Evolutionary conservation across 331 rosid genomes (phyloP).

Genomic region (Pyracantha coccinea): DNA sequence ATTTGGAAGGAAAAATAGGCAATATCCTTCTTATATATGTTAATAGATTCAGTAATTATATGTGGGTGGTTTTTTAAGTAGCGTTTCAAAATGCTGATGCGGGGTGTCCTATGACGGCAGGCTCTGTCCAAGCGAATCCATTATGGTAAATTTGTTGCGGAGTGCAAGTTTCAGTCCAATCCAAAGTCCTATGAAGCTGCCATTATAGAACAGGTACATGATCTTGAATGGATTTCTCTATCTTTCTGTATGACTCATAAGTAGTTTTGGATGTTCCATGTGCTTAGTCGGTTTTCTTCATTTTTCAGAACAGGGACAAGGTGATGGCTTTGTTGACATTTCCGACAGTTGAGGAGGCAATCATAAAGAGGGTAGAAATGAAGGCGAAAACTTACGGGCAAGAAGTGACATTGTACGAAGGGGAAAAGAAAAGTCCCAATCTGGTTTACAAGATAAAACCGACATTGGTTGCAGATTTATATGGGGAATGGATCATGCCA

Average conservation of each 20-base stretch:
- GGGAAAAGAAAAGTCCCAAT: conserved; percentile 30
- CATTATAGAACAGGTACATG: conserved; percentile 64
- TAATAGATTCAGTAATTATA: not conserved
- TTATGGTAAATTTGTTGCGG: conserved; percentile 88
- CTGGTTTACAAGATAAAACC: conserved; percentile 77
- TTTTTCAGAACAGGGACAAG: conserved; percentile 58
- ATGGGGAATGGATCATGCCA: conserved; percentile 96
- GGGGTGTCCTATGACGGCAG: conserved; percentile 24
- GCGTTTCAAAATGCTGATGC: not conserved
- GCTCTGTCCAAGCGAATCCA: conserved; percentile 86
- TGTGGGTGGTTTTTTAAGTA: not conserved
- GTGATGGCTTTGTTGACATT: conserved; percentile 72
- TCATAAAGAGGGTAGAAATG: conserved; percentile 62
- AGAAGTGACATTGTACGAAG: conserved; percentile 43
- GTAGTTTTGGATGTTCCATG: not conserved
- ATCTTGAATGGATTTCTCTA: not conserved
- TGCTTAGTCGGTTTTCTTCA: not conserved
- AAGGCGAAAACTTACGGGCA: conserved; percentile 71
- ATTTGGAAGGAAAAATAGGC: not conserved
- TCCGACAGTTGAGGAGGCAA: conserved; percentile 63
- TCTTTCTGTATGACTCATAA: not conserved
- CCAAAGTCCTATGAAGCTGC: conserved; percentile 65
- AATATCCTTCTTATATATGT: not conserved
- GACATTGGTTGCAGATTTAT: conserved; percentile 70
- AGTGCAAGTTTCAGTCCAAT: conserved; percentile 62